phyloP scores from a whole-genome alignment of 306 rosid genomes.

The Ceratonia siliqua region DNA sequence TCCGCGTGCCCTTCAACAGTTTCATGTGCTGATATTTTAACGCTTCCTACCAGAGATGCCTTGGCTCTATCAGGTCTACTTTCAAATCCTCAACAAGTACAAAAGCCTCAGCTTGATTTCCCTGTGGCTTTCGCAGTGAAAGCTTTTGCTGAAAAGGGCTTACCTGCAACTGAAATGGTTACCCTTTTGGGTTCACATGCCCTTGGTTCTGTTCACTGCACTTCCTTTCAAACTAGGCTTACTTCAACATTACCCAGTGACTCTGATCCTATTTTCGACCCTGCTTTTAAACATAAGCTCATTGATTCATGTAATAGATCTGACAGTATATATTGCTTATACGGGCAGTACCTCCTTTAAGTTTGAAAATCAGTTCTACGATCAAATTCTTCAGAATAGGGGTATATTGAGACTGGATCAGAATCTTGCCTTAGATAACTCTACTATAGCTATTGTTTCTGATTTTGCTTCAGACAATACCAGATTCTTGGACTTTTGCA shows the following conservation, averaged over 20 bases:
- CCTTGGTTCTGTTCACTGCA: slow-evolving; percentile 44
- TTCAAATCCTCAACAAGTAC: slow-evolving; percentile 8
- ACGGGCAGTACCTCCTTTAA: slow-evolving; percentile 20
- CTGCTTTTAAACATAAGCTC: slow-evolving; percentile 23
- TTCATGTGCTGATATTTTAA: slow-evolving; percentile 45
- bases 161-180: slow-evolving; percentile 43
- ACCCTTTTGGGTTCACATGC: slow-evolving; percentile 53
- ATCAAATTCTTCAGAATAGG: slow-evolving; percentile 23
- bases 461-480: slow-evolving; percentile 23
- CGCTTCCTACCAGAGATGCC: slow-evolving; percentile 39
- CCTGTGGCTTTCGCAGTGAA: neutral
- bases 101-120: slow-evolving; percentile 31
- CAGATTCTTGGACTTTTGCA: slow-evolving; percentile 33
- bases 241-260: too few relatives aligned
- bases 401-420: slow-evolving; percentile 43
- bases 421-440: slow-evolving; percentile 31
- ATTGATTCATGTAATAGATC: neutral
- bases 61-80: slow-evolving; percentile 34
- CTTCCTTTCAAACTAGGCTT: slow-evolving; percentile 31
- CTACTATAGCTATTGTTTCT: slow-evolving; percentile 21
- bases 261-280: slow-evolving; percentile 43
- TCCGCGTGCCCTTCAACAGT: slow-evolving; percentile 38
- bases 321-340: too few relatives aligned
- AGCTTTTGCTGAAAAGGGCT: slow-evolving; percentile 23
- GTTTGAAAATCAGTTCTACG: slow-evolving; percentile 36